These are phyloP conservation scores for Lichenothelia convexa DNA, from an alignment of 495 filamentous ascomycete genomes.

Conservation along the genomic window DNA sequence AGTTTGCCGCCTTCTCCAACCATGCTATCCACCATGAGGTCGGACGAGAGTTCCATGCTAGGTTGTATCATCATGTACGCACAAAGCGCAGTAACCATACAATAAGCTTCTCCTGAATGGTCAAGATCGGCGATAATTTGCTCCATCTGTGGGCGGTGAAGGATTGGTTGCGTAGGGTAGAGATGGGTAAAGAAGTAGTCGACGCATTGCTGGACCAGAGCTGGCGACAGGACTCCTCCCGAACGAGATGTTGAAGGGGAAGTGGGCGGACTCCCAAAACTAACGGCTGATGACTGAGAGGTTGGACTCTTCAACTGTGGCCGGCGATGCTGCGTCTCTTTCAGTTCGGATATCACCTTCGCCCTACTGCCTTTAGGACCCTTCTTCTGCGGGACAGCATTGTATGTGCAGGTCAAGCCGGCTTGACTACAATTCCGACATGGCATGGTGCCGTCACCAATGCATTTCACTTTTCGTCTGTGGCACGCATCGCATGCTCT, in stretches of 20 bases:
- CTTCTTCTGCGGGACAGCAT: slow-evolving; percentile 73
- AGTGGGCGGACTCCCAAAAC: slow-evolving; percentile 22
- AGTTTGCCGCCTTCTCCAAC: not conserved
- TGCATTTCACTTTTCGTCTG: slow-evolving; percentile 64
- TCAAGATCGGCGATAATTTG: slow-evolving; percentile 40
- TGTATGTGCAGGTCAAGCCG: slow-evolving; percentile 57
- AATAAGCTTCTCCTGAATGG: slow-evolving; percentile 55
- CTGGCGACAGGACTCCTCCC: slow-evolving; percentile 37
- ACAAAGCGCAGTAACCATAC: slow-evolving; percentile 58
- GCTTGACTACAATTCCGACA: slow-evolving; percentile 52
- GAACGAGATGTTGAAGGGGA: slow-evolving; percentile 21
- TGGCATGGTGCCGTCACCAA: slow-evolving; percentile 42
- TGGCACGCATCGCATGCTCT: slow-evolving; percentile 70
- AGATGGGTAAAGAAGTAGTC: slow-evolving; percentile 74
- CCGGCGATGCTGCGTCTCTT: slow-evolving; percentile 45
- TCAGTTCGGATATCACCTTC: slow-evolving; percentile 63
- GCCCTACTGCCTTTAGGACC: slow-evolving; percentile 67
- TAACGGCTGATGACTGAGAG: slow-evolving; percentile 20
- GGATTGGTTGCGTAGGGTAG: slow-evolving; percentile 68
- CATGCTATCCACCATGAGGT: not conserved
- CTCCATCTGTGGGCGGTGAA: slow-evolving; percentile 49
- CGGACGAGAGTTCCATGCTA: slow-evolving; percentile 36
- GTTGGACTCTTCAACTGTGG: slow-evolving; percentile 31
- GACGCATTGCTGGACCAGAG: slow-evolving; percentile 49
- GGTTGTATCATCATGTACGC: slow-evolving; percentile 77